Conservation (phyloP, 225 moss, liverwort and hornwort genomes). For the Straminergon stramineum region DNA sequence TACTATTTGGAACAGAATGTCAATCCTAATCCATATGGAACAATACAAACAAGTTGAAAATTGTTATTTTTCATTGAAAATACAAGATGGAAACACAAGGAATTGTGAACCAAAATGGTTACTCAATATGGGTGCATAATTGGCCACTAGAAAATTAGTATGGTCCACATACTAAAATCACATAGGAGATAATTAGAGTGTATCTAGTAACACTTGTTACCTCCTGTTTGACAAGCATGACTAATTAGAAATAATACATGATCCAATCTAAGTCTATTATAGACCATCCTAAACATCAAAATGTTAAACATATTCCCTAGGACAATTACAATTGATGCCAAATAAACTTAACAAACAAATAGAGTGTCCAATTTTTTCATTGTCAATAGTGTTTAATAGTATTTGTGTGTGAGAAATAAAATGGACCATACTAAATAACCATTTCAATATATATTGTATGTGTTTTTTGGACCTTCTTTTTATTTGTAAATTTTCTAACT, state of each 20-base stretch:
- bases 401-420: not conserved
- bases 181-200: too few relatives aligned
- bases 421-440: not conserved
- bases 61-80: not conserved
- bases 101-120: not conserved
- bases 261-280: not conserved
- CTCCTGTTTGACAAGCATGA: too few relatives aligned
- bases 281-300: not conserved
- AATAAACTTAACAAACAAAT: not conserved
- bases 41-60: not conserved
- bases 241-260: not conserved
- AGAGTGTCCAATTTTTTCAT: not conserved
- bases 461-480: not conserved
- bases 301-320: not conserved
- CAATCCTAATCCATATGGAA: rapidly evolving
- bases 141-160: not conserved
- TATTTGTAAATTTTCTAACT: not conserved
- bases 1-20: not conserved
- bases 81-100: not conserved
- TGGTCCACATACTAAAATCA: not conserved
- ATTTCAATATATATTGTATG: not conserved
- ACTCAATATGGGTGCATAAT: too few relatives aligned
- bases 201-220: too few relatives aligned
- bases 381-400: not conserved
- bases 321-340: not conserved